Evolutionary conservation across 257 asterid genomes (phyloP).

Genomic region (Echium plantagineum): DNA sequence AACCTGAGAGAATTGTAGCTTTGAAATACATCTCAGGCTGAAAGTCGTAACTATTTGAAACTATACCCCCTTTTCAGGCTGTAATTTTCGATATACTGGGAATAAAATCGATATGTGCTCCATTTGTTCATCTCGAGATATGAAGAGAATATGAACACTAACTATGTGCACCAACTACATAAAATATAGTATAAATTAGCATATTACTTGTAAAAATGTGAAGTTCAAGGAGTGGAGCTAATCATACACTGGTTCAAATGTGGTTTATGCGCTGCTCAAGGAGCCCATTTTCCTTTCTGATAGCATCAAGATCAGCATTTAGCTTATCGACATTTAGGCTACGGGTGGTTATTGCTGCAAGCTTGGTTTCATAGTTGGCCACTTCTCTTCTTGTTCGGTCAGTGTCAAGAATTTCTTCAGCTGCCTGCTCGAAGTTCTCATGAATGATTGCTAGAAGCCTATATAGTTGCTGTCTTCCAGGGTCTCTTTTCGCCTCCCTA

Average conservation of each 20-base stretch:
- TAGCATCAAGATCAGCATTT: slow-evolving; percentile 49
- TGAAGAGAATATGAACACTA: too few relatives aligned
- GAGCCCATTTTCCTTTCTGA: slow-evolving; percentile 55
- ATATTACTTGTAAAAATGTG: too few relatives aligned
- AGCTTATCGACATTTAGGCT: slow-evolving; percentile 52
- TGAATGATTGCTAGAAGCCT: slow-evolving; percentile 51
- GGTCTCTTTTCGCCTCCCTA: slow-evolving; percentile 78
- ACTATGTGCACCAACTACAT: too few relatives aligned
- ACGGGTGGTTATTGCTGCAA: slow-evolving; percentile 34
- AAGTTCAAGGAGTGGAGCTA: too few relatives aligned
- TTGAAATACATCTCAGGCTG: too few relatives aligned
- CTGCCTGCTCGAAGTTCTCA: slow-evolving; percentile 50
- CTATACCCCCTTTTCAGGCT: too few relatives aligned
- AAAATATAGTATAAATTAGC: too few relatives aligned
- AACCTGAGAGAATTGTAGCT: too few relatives aligned
- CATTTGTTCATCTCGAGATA: too few relatives aligned
- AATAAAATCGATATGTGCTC: too few relatives aligned
- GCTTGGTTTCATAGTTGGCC: slow-evolving; percentile 55
- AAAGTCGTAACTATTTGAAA: too few relatives aligned
- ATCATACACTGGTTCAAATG: slow-evolving; percentile 4
- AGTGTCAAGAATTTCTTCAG: slow-evolving; percentile 45
- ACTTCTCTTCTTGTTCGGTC: slow-evolving; percentile 56
- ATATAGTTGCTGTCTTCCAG: slow-evolving; percentile 55
- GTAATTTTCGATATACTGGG: too few relatives aligned
- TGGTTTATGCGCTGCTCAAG: slow-evolving; percentile 31